phyloP scores from a whole-genome alignment of 257 asterid genomes.

The Coffea eugenioides region DNA sequence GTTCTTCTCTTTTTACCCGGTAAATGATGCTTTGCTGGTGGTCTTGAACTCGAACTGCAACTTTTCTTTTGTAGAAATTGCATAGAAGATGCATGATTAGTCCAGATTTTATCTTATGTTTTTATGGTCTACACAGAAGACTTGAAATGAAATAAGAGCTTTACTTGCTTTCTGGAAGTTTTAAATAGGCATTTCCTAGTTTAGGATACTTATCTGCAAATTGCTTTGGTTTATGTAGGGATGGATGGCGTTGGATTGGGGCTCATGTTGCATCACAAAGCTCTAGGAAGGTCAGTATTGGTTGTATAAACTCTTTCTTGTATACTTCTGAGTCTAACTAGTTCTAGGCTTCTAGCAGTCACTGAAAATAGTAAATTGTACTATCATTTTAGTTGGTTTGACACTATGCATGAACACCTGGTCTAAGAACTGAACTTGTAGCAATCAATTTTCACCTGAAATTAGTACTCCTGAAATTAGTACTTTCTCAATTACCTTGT shows the following conservation, averaged over 20 bases:
- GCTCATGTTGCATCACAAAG: conserved; percentile 75
- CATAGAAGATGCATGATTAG: background rate
- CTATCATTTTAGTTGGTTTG: background rate
- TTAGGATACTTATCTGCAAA: conserved; percentile 1
- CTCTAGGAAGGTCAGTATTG: conserved; percentile 77
- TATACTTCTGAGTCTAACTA: background rate
- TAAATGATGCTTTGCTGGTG: conserved; percentile 24
- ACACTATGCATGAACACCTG: background rate
- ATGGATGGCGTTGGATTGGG: conserved; percentile 92
- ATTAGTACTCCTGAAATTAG: background rate
- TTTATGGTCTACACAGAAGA: background rate
- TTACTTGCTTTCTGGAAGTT: background rate
- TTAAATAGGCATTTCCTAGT: background rate
- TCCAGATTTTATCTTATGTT: background rate
- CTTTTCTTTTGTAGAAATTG: background rate
- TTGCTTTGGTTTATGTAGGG: conserved; percentile 50
- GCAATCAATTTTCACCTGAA: too few species aligned
- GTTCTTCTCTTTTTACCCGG: conserved; percentile 86
- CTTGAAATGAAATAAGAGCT: background rate
- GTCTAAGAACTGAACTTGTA: background rate
- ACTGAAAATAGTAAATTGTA: background rate
- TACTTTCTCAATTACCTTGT: background rate
- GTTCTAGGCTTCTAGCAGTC: background rate
- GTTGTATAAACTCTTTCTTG: background rate
- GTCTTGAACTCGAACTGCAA: background rate